These are phyloP conservation scores for Linnemannia exigua DNA, from an alignment of 192 early-diverging fungal species.

Conservation along the genomic window DNA sequence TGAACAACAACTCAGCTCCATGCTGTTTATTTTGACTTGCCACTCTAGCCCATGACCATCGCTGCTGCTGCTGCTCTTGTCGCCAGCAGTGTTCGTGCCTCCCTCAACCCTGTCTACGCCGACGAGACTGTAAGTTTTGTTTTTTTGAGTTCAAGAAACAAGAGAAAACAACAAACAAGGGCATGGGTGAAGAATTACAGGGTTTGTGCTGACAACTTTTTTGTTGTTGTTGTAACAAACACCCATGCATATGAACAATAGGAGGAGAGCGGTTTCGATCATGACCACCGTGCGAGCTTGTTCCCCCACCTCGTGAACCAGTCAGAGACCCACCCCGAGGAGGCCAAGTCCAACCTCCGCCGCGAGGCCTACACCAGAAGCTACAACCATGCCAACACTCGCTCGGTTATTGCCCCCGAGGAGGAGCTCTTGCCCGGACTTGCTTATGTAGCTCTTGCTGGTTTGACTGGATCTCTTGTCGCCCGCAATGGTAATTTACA, in stretches of 20 bases:
- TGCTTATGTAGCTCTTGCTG: slow-evolving; percentile 21
- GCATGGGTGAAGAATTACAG: neutral
- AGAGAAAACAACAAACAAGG: neutral
- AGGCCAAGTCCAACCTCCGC: neutral
- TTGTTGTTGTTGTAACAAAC: neutral
- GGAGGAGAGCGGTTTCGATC: neutral
- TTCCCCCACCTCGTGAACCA: neutral
- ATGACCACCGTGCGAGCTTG: neutral
- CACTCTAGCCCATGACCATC: slow-evolving; percentile 13
- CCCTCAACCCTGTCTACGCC: neutral
- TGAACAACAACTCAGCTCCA: neutral
- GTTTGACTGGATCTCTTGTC: slow-evolving; percentile 19
- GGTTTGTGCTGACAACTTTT: neutral
- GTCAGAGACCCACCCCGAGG: neutral
- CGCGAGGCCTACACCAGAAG: neutral
- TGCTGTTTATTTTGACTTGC: neutral
- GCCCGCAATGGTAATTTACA: slow-evolving; percentile 16
- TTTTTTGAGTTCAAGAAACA: neutral
- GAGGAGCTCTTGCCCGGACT: slow-evolving; percentile 18
- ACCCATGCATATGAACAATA: neutral
- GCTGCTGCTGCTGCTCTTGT: slow-evolving; percentile 13
- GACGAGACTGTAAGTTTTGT: neutral
- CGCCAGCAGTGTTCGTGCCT: neutral
- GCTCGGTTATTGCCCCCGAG: slow-evolving; percentile 12
- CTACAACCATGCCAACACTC: neutral